These are phyloP conservation scores for Trametes punicea DNA, from an alignment of 768 basidiomycete species.

Conservation along the genomic window DNA sequence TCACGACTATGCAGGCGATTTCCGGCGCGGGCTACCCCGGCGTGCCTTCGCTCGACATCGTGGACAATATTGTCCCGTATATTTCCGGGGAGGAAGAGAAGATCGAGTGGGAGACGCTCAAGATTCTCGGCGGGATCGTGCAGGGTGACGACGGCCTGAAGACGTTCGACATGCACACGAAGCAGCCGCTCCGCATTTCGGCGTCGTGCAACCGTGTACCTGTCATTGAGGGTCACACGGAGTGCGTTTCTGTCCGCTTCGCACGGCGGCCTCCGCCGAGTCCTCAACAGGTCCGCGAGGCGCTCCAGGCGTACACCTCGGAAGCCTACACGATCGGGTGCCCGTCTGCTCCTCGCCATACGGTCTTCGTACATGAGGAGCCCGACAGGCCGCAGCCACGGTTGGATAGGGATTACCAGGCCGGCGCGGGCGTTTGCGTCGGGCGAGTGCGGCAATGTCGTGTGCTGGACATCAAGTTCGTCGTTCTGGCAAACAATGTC, in stretches of 20 bases:
- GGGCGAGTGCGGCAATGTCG: slow-evolving; percentile 88
- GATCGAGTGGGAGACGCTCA: slow-evolving; percentile 98
- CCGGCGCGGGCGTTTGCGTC: slow-evolving; percentile 88
- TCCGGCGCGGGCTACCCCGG: slow-evolving; percentile 98
- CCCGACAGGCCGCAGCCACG: slow-evolving; percentile 92
- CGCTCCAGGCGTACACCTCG: slow-evolving; percentile 67
- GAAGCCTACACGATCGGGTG: slow-evolving; percentile 73
- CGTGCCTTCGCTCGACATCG: slow-evolving; percentile 80
- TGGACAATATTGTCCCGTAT: slow-evolving; percentile 95
- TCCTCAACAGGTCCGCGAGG: slow-evolving; percentile 84
- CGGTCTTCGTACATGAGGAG: slow-evolving; percentile 91
- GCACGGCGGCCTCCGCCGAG: slow-evolving; percentile 74
- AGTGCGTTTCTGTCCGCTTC: slow-evolving; percentile 87
- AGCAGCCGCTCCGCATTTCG: slow-evolving; percentile 81
- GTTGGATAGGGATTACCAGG: slow-evolving; percentile 84
- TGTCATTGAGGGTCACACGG: slow-evolving; percentile 93
- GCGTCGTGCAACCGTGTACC: slow-evolving; percentile 95
- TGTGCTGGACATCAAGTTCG: slow-evolving; percentile 95
- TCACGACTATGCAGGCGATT: slow-evolving; percentile 97
- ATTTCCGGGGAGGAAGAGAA: slow-evolving; percentile 96
- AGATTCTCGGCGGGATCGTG: slow-evolving; percentile 86
- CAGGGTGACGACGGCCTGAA: slow-evolving; percentile 51
- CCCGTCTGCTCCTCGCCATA: slow-evolving; percentile 81
- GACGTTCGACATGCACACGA: slow-evolving; percentile 81
- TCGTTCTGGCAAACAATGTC: slow-evolving; percentile 90